Evolutionary conservation across 805 yeast species (phyloP).

Genomic region (Lipomyces orientalis): DNA sequence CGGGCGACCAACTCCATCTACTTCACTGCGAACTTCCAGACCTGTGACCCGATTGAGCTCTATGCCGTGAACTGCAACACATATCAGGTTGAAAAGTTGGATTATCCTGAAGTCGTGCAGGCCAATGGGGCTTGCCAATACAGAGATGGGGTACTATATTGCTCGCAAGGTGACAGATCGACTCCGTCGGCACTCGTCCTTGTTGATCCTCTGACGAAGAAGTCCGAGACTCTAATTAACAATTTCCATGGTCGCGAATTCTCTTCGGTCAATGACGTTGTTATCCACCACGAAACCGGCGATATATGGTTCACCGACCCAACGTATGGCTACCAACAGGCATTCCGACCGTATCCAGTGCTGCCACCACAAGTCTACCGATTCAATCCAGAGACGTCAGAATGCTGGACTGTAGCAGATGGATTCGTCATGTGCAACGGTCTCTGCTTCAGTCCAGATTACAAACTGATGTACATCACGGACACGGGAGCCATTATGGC

Average conservation of each 20-base stretch:
- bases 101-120: constrained; percentile 25
- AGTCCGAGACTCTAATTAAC: constrained; percentile 23
- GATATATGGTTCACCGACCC: constrained; percentile 37
- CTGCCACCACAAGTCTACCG: constrained; percentile 33
- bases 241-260: constrained; percentile 34
- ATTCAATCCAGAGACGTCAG: constrained; percentile 24
- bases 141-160: constrained; percentile 26
- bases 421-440: constrained; percentile 34
- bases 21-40: constrained; percentile 33
- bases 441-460: constrained; percentile 36
- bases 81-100: constrained; percentile 17
- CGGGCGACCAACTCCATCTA: constrained; percentile 31
- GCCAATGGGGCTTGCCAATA: constrained; percentile 35
- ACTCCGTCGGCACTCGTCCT: constrained; percentile 26
- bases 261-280: constrained; percentile 35
- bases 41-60: constrained; percentile 24
- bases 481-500: constrained; percentile 34
- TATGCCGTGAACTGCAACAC: constrained; percentile 23
- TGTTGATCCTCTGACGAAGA: constrained; percentile 25
- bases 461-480: constrained; percentile 28
- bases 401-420: constrained; percentile 27
- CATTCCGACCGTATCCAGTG: constrained; percentile 28
- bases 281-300: constrained; percentile 35
- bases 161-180: constrained; percentile 28
- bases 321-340: constrained; percentile 33